phyloP scores from a whole-genome alignment of 2,329 filamentous ascomycete genomes.

The Colletotrichum sp. region DNA sequence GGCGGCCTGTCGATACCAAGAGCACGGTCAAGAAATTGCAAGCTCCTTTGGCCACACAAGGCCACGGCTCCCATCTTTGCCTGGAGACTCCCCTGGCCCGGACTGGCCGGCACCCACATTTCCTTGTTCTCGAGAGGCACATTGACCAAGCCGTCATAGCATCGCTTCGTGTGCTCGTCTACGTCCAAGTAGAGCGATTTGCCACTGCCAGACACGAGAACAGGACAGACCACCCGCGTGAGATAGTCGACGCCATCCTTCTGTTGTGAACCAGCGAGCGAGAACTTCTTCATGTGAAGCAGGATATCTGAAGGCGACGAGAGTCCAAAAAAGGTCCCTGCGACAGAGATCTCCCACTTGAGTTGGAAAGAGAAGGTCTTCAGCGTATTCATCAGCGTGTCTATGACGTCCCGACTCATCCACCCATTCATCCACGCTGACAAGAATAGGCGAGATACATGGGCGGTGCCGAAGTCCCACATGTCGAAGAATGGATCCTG shows the following conservation, averaged over 20 bases:
- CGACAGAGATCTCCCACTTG: constrained; percentile 32
- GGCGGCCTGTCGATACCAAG: constrained; percentile 11
- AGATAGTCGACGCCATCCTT: constrained; percentile 24
- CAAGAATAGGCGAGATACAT: constrained; percentile 29
- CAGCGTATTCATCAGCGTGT: constrained; percentile 25
- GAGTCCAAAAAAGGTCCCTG: constrained; percentile 27
- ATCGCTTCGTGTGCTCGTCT: constrained; percentile 11
- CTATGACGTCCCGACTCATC: constrained; percentile 28
- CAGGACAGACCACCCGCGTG: constrained; percentile 28
- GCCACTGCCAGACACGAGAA: constrained; percentile 30
- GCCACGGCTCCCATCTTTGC: constrained; percentile 29
- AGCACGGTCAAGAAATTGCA: constrained; percentile 25
- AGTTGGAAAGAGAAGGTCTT: constrained; percentile 29
- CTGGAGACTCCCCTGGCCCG: constrained; percentile 23
- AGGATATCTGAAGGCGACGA: constrained; percentile 27
- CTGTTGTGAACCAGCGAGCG: background rate
- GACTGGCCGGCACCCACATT: constrained; percentile 24
- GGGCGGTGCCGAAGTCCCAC: constrained; percentile 30
- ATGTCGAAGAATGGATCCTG: constrained; percentile 37
- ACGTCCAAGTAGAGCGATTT: constrained; percentile 24
- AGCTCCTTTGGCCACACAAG: constrained; percentile 24
- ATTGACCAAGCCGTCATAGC: constrained; percentile 17
- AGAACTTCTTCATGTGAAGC: constrained; percentile 22
- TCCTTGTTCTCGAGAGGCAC: constrained; percentile 20
- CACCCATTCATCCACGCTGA: constrained; percentile 25